Percentiles rank a stretch among this genome's conserved stretches.
These are phyloP conservation scores for Boletus rufocinnamomeus DNA, from an alignment of 768 basidiomycete species.

Conservation along the genomic window DNA sequence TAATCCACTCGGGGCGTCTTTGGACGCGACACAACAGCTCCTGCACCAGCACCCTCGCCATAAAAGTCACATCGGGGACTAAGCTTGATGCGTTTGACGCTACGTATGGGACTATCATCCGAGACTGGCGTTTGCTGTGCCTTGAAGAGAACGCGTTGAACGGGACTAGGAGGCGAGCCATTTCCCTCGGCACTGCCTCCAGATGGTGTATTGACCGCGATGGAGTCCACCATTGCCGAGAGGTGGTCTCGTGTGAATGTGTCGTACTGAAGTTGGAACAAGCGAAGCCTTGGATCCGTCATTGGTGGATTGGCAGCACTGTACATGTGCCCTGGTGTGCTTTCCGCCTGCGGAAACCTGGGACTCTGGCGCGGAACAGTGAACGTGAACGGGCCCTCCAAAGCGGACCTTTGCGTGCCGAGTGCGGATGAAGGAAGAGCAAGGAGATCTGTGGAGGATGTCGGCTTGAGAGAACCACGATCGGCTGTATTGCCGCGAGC, in stretches of 20 bases:
- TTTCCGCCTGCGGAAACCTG: constrained; percentile 55
- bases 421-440: constrained; percentile 21
- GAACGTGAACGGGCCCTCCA: constrained; percentile 75
- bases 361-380: constrained; percentile 51
- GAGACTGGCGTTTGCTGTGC: constrained; percentile 47
- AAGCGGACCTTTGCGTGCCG: constrained; percentile 46
- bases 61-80: constrained; percentile 66
- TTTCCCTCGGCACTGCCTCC: constrained; percentile 48
- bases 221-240: constrained; percentile 91
- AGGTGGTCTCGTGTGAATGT: constrained; percentile 95
- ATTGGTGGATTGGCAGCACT: constrained; percentile 34
- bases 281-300: constrained; percentile 75
- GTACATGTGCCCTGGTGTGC: constrained; percentile 48
- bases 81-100: constrained; percentile 78
- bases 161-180: constrained; percentile 48
- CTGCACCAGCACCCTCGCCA: constrained; percentile 50
- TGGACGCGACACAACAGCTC: constrained; percentile 52
- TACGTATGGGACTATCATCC: constrained; percentile 59
- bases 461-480: constrained; percentile 3
- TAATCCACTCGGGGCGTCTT: constrained; percentile 60
- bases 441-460: constrained; percentile 11
- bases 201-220: constrained; percentile 78
- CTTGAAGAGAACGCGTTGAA: constrained; percentile 44
- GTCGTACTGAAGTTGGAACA: constrained; percentile 95
- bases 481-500: constrained; percentile 17